A percentile compares a stretch with the other conserved stretches of the same genome.
Conservation (phyloP, 2,329 filamentous ascomycete species). For the Nigrospora sphaerica region DNA sequence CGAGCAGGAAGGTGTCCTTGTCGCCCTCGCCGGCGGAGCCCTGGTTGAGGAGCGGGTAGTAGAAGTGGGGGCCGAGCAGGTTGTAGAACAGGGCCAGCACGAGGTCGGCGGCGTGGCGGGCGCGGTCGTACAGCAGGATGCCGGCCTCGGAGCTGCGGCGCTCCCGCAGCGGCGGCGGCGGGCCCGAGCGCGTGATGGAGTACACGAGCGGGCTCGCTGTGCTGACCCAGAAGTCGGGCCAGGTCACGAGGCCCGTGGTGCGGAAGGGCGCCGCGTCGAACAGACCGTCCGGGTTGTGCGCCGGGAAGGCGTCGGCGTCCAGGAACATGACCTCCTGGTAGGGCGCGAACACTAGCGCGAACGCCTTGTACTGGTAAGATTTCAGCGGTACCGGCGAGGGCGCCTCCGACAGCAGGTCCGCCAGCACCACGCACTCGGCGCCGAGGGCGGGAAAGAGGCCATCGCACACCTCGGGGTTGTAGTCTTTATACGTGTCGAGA, state of each 20-base stretch:
- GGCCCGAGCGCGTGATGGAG: slow-evolving; percentile 27
- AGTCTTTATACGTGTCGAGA: slow-evolving; percentile 22
- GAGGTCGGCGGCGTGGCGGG: slow-evolving; percentile 34
- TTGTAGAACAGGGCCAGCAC: slow-evolving; percentile 48
- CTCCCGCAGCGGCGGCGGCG: slow-evolving; percentile 22
- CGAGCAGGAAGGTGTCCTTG: slow-evolving; percentile 40
- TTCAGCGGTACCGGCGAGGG: slow-evolving; percentile 16
- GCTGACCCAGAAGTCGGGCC: slow-evolving; percentile 47
- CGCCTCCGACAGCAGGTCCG: slow-evolving; percentile 16
- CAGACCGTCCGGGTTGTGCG: slow-evolving; percentile 27
- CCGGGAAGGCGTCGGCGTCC: slow-evolving; percentile 49
- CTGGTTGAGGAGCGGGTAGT: slow-evolving; percentile 40
- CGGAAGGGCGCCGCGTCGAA: slow-evolving; percentile 44
- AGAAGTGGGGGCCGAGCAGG: slow-evolving; percentile 42
- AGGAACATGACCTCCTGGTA: slow-evolving; percentile 53
- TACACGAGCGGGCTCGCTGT: slow-evolving; percentile 35
- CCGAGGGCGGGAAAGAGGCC: slow-evolving; percentile 18
- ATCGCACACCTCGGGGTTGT: slow-evolving; percentile 23
- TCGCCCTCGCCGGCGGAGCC: slow-evolving; percentile 34
- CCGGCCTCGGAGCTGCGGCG: slow-evolving; percentile 38
- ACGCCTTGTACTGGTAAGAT: slow-evolving; percentile 48
- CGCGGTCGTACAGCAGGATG: slow-evolving; percentile 40
- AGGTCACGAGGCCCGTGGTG: slow-evolving; percentile 45
- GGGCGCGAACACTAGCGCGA: slow-evolving; percentile 49
- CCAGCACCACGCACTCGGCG: slow-evolving; percentile 24